phyloP scores from a whole-genome alignment of 768 basidiomycete genomes.

The Tulasnella sp. region DNA sequence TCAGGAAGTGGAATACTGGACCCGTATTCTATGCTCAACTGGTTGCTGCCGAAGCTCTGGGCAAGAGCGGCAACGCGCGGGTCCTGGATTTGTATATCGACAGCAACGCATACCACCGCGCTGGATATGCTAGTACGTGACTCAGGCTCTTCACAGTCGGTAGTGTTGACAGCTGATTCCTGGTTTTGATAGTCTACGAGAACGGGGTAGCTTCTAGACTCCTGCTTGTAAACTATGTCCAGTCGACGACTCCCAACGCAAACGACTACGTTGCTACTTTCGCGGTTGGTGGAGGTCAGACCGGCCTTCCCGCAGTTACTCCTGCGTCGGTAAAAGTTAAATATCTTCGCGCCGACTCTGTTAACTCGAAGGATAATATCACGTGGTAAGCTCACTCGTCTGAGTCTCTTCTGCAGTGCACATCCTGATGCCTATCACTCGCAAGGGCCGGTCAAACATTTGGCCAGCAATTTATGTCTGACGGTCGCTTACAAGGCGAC shows the following conservation, averaged over 20 bases:
- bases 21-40: constrained; percentile 14
- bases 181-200: constrained; percentile 29
- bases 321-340: constrained; percentile 12
- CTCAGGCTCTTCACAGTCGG: not conserved
- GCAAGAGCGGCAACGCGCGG: constrained; percentile 11
- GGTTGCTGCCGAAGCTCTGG: constrained; percentile 14
- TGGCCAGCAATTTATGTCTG: constrained; percentile 15
- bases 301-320: not conserved
- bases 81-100: constrained; percentile 12
- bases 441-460: constrained; percentile 20
- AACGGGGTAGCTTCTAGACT: constrained; percentile 26
- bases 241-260: not conserved
- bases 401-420: not conserved
- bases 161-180: constrained; percentile 35
- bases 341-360: constrained; percentile 16
- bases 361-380: constrained; percentile 20
- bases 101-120: not conserved
- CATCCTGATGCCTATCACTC: not conserved
- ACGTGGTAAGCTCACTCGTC: not conserved
- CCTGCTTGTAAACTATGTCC: constrained; percentile 17
- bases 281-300: constrained; percentile 12
- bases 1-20: constrained; percentile 12
- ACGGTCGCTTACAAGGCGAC: constrained; percentile 15
- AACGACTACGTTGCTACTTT: constrained; percentile 15
- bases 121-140: constrained; percentile 13